Evolutionary conservation across 306 rosid species (phyloP).

Genomic region (Luffa acutangula): DNA sequence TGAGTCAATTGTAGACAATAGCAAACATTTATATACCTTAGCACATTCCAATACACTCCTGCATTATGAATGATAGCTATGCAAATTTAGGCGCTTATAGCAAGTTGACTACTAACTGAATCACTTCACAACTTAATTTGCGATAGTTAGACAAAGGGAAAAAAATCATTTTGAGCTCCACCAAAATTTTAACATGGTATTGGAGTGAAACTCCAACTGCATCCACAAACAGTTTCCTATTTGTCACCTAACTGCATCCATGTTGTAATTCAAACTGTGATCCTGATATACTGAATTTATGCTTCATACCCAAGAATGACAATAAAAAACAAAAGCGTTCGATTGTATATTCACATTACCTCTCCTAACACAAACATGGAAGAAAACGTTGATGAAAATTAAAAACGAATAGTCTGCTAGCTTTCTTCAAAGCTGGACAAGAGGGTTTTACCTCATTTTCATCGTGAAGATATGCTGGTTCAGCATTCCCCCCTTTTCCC

Average conservation of each 20-base stretch:
- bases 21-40: neutral
- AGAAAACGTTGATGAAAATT: neutral
- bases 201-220: neutral
- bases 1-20: too few species aligned
- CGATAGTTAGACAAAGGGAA: neutral
- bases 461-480: slow-evolving; percentile 24
- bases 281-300: neutral
- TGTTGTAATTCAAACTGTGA: neutral
- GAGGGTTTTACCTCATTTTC: slow-evolving; percentile 38
- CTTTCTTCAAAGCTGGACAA: neutral
- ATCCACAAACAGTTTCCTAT: neutral
- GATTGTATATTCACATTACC: neutral
- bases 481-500: slow-evolving; percentile 35
- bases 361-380: neutral
- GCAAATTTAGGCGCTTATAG: neutral
- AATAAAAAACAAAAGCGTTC: neutral
- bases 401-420: neutral
- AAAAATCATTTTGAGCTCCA: neutral
- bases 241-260: neutral
- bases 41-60: neutral
- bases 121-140: neutral
- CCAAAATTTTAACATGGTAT: neutral
- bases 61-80: neutral
- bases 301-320: neutral
- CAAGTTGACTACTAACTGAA: too few species aligned